Conservation (phyloP, 2,329 filamentous ascomycete genomes). For the Aureobasidium uvarum region DNA sequence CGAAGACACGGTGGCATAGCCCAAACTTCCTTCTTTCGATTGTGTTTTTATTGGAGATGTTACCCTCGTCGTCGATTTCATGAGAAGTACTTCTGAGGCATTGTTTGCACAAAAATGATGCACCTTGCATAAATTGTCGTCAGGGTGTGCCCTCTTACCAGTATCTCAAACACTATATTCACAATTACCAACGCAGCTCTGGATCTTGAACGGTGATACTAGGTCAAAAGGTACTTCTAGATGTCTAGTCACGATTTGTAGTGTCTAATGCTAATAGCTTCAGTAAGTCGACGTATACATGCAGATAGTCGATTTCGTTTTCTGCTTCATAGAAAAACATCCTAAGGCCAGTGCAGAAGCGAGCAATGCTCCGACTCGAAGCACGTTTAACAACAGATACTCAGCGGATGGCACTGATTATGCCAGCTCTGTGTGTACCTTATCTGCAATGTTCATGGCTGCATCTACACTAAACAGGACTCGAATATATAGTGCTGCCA, state of each 20-base stretch:
- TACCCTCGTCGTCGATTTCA: neutral
- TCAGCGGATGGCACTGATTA: neutral
- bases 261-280: neutral
- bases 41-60: neutral
- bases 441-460: neutral
- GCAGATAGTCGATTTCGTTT: neutral
- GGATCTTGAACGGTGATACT: neutral
- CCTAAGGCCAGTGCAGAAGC: fast-evolving
- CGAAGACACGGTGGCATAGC: neutral
- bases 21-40: neutral
- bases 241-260: no score
- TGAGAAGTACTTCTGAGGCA: neutral
- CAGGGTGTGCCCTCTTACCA: neutral
- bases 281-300: neutral
- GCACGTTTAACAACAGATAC: no score
- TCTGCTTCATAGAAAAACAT: neutral
- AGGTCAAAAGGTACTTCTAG: neutral
- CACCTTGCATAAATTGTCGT: neutral
- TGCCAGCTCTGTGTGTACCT: no score
- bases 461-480: neutral
- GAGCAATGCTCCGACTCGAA: no score
- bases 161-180: neutral
- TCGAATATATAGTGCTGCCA: neutral
- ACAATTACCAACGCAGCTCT: neutral
- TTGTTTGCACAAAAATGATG: neutral